phyloP scores from a whole-genome alignment of 2,329 filamentous ascomycete species.

The Fusarium pseudonygamai region DNA sequence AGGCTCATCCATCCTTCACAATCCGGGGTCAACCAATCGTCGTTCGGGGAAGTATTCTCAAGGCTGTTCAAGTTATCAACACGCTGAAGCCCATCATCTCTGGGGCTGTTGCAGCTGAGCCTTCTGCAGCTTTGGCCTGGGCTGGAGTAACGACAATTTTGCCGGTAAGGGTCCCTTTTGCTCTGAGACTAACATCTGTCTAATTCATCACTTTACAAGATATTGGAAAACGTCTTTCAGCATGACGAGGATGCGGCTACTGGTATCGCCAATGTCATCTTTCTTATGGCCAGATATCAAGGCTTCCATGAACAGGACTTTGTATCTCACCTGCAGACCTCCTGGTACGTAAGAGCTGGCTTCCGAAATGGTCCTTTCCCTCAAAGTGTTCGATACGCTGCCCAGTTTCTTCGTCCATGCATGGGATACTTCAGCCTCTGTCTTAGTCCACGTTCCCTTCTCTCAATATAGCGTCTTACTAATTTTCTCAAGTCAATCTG shows the following conservation, averaged over 20 bases:
- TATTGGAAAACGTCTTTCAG: background rate
- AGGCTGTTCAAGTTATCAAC: no score
- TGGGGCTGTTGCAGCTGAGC: background rate
- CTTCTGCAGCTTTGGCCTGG: background rate
- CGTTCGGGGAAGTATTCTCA: background rate
- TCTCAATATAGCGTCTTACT: no score
- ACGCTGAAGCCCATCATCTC: background rate
- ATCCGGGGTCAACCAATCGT: background rate
- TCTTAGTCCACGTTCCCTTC: no score
- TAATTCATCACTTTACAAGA: accelerated
- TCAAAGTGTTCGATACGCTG: no score
- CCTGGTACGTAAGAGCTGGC: no score
- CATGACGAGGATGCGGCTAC: background rate
- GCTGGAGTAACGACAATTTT: background rate
- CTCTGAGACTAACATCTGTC: accelerated
- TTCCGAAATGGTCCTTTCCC: no score
- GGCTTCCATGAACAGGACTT: accelerated
- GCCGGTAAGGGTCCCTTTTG: accelerated
- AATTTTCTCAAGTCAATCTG: no score
- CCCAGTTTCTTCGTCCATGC: no score
- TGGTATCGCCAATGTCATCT: accelerated
- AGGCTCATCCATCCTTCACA: accelerated
- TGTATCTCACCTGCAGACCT: no score
- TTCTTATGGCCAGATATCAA: background rate
- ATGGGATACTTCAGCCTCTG: no score